A percentile compares a stretch with the other conserved stretches of the same genome.
Evolutionary conservation across 352 stramenopile genomes (phyloP).

Genomic region (Paralagenidium karlingii): DNA sequence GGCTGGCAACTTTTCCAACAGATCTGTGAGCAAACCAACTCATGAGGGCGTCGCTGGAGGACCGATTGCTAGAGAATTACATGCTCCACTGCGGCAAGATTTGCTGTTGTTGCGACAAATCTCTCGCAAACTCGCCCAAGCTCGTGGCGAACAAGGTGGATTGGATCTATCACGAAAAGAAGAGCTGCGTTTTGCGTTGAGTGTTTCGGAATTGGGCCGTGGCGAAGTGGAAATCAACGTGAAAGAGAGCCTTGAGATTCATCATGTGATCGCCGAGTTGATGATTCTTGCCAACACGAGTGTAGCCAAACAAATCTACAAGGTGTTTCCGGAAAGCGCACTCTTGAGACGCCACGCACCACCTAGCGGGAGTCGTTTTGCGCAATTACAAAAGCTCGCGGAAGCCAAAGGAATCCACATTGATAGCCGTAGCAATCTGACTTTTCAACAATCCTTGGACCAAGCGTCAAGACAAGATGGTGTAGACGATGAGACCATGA

Average conservation of each 20-base stretch:
- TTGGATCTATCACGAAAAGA: constrained; percentile 73
- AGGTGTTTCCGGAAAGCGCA: constrained; percentile 67
- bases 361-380: constrained; percentile 58
- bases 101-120: constrained; percentile 52
- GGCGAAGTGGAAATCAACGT: constrained; percentile 75
- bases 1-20: constrained; percentile 4
- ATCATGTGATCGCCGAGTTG: constrained; percentile 88
- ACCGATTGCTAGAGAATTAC: constrained; percentile 36
- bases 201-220: constrained; percentile 47
- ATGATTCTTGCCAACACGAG: constrained; percentile 90
- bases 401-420: constrained; percentile 57
- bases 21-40: too few relatives aligned
- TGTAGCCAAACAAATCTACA: constrained; percentile 76
- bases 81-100: constrained; percentile 36
- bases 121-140: constrained; percentile 35
- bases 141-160: constrained; percentile 48
- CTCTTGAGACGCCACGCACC: constrained; percentile 81
- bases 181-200: constrained; percentile 78
- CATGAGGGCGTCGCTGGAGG: constrained; percentile 41
- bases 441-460: constrained; percentile 68
- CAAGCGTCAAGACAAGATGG: too few relatives aligned
- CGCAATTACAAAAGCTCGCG: constrained; percentile 58
- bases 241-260: constrained; percentile 89
- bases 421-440: constrained; percentile 72
- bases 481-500: constrained; percentile 73